Percentiles rank a stretch among this genome's conserved stretches.
phyloP scores from a whole-genome alignment of 768 basidiomycete genomes.

The Rhodosporidiobolus sp. region DNA sequence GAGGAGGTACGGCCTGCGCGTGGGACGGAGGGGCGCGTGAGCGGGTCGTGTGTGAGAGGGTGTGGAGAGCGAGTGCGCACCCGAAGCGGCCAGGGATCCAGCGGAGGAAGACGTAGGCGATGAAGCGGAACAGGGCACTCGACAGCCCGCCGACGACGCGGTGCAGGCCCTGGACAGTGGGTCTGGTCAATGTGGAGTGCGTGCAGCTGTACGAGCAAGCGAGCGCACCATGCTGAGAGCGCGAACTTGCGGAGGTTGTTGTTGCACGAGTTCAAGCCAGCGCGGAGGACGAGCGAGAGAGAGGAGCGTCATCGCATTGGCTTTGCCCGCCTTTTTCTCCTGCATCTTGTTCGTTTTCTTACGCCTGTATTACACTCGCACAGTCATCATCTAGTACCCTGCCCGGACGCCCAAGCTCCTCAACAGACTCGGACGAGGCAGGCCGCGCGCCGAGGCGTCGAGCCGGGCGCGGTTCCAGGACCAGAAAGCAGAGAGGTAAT shows the following conservation, averaged over 20 bases:
- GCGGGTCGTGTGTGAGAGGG: background rate
- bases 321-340: no score
- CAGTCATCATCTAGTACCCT: background rate
- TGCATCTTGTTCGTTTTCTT: no score
- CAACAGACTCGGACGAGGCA: background rate
- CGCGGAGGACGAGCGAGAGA: no score
- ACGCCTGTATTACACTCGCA: no score
- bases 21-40: background rate
- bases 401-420: background rate
- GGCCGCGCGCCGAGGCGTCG: background rate
- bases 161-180: background rate
- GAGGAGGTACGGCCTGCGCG: slow-evolving; percentile 21
- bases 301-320: no score
- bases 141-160: background rate
- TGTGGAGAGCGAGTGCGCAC: background rate
- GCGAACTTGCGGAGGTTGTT: no score
- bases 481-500: slow-evolving; percentile 2
- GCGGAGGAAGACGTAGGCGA: slow-evolving; percentile 25
- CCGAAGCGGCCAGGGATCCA: slow-evolving; percentile 35
- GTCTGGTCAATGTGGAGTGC: no score
- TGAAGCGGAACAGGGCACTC: slow-evolving; percentile 10
- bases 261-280: no score
- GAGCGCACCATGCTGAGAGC: no score
- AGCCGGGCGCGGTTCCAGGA: slow-evolving; percentile 7
- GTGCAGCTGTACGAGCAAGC: no score